Conservation (phyloP, 78 protist species). For the Pigoraptor vietnamica region DNA sequence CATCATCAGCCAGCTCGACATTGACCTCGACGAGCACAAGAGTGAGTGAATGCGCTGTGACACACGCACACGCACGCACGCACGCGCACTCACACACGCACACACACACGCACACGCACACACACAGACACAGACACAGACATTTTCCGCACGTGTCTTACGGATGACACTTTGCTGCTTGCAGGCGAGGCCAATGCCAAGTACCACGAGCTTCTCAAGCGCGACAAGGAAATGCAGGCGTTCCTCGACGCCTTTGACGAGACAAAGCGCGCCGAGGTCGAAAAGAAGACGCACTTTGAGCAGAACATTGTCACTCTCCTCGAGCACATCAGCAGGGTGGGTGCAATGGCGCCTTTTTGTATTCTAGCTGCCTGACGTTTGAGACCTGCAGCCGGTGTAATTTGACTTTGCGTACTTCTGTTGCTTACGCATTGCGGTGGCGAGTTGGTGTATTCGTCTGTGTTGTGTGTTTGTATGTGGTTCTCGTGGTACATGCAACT, state of each 20-base stretch:
- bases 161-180: not conserved
- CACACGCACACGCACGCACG: not conserved
- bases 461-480: no score
- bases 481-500: no score
- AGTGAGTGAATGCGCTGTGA: not conserved
- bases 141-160: no score
- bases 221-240: not conserved
- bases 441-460: no score
- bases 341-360: no score
- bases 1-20: not conserved
- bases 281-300: not conserved
- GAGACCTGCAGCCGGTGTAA: no score
- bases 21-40: not conserved
- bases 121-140: no score
- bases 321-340: not conserved
- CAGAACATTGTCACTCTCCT: not conserved
- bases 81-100: not conserved
- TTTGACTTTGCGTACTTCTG: no score
- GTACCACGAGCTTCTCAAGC: not conserved
- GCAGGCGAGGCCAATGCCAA: not conserved
- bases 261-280: not conserved
- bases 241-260: not conserved
- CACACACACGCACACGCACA: no score
- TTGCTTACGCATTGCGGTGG: no score
- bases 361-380: no score